A percentile compares a stretch with the other conserved stretches of the same genome.
These are phyloP conservation scores for Collybia sp. DNA, from an alignment of 768 basidiomycete species.

Conservation along the genomic window DNA sequence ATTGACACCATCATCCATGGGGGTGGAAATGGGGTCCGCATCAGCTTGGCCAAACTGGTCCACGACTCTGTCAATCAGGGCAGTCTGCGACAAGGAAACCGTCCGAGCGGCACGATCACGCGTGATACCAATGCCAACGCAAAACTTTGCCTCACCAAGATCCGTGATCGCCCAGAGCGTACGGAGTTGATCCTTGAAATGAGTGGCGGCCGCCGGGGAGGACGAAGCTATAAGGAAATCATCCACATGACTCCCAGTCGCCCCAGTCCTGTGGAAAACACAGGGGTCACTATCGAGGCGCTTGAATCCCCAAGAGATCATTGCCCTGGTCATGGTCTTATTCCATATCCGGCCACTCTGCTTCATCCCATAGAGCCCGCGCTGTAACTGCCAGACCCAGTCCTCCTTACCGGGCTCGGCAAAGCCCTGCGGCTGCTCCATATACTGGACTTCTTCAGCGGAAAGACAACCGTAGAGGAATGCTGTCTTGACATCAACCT, in stretches of 20 bases:
- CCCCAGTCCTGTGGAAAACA: constrained; percentile 6
- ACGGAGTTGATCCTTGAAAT: constrained; percentile 14
- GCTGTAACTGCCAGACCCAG: constrained; percentile 10
- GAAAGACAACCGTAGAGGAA: constrained; percentile 16
- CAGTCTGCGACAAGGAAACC: constrained; percentile 14
- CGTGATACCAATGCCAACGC: constrained; percentile 25
- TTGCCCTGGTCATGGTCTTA: constrained; percentile 8
- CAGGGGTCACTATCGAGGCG: constrained; percentile 11
- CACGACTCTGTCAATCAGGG: constrained; percentile 25
- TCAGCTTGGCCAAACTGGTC: constrained; percentile 18
- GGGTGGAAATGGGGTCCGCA: constrained; percentile 13
- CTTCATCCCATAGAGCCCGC: constrained; percentile 21
- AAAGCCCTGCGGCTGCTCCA: constrained; percentile 27
- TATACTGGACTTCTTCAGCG: constrained; percentile 23
- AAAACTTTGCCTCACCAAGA: constrained; percentile 10
- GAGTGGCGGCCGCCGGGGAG: constrained; percentile 3
- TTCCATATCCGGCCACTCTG: constrained; percentile 23
- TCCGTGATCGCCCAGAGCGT: constrained; percentile 12
- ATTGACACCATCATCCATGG: constrained; percentile 23
- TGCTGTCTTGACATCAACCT: constrained; percentile 27
- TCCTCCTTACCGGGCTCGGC: constrained; percentile 8
- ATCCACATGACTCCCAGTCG: constrained; percentile 10
- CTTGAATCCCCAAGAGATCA: constrained; percentile 15
- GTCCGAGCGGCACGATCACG: constrained; percentile 9
- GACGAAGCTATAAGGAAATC: constrained; percentile 10